A percentile compares a stretch with the other conserved stretches of the same genome.
Conservation (phyloP, 2,329 filamentous ascomycete species). For the Pochonia chlamydosporia region DNA sequence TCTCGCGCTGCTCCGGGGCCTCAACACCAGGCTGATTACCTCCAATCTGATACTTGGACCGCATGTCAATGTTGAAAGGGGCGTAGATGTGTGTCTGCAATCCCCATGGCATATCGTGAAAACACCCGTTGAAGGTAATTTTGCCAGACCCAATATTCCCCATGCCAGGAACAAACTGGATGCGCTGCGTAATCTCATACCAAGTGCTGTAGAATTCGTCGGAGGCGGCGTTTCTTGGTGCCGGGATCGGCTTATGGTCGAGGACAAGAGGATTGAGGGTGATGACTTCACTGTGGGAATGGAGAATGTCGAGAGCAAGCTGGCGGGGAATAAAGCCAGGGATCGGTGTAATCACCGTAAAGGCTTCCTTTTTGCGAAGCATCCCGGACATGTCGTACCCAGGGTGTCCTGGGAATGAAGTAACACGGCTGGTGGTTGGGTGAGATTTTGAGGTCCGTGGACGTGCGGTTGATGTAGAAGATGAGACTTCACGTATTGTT, state of each 20-base stretch:
- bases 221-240: slow-evolving; percentile 59
- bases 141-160: slow-evolving; percentile 59
- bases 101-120: slow-evolving; percentile 67
- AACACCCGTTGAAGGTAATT: slow-evolving; percentile 65
- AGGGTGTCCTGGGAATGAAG: no score
- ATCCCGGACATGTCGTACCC: slow-evolving; percentile 26
- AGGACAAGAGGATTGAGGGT: slow-evolving; percentile 65
- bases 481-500: no score
- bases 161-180: slow-evolving; percentile 62
- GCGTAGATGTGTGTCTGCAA: slow-evolving; percentile 68
- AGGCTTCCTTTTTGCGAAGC: slow-evolving; percentile 57
- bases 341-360: slow-evolving; percentile 65
- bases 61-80: slow-evolving; percentile 59
- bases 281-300: slow-evolving; percentile 66
- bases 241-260: slow-evolving; percentile 55
- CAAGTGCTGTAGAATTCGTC: slow-evolving; percentile 70
- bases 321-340: slow-evolving; percentile 65
- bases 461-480: background rate
- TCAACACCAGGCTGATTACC: slow-evolving; percentile 65
- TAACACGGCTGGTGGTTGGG: no score
- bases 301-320: slow-evolving; percentile 66
- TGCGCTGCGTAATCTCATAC: slow-evolving; percentile 67
- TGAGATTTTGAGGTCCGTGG: background rate
- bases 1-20: slow-evolving; percentile 53
- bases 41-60: slow-evolving; percentile 62